A percentile compares a stretch with the other conserved stretches of the same genome.
Conservation (phyloP, 371 early-diverging fungal genomes). For the Rhizopus stolonifer region DNA sequence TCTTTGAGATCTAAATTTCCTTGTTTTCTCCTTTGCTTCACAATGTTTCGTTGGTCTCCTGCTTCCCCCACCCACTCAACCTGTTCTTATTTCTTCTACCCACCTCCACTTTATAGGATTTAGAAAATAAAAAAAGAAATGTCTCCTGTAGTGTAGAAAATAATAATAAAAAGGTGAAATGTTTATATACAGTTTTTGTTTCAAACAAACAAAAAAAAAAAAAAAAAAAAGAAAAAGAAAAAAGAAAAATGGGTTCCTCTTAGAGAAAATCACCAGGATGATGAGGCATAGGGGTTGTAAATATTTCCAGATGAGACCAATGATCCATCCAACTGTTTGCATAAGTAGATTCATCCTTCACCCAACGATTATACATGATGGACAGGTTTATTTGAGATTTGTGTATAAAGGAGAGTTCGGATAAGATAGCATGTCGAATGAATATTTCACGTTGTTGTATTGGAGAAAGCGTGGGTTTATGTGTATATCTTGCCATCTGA, state of each 20-base stretch:
- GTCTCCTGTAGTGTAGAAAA: too few relatives aligned
- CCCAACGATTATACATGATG: constrained; percentile 61
- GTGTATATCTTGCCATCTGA: constrained; percentile 10
- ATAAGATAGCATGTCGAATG: constrained; percentile 34
- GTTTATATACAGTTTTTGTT: background rate
- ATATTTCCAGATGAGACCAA: constrained; percentile 57
- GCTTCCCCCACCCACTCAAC: too few relatives aligned
- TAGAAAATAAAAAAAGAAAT: too few relatives aligned
- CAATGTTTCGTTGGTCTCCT: too few relatives aligned
- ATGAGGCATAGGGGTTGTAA: constrained; percentile 21
- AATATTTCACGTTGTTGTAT: constrained; percentile 34
- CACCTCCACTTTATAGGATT: too few relatives aligned
- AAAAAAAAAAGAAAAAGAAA: too few relatives aligned
- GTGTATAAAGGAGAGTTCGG: constrained; percentile 40
- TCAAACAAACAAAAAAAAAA: too few relatives aligned
- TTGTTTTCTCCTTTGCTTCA: too few relatives aligned
- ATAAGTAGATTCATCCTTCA: constrained; percentile 56
- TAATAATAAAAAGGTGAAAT: constrained; percentile 10
- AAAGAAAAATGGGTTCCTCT: constrained; percentile 31
- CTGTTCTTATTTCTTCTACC: too few relatives aligned
- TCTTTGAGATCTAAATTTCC: too few relatives aligned
- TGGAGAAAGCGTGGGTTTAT: constrained; percentile 24
- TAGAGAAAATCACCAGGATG: constrained; percentile 25
- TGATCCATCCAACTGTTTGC: constrained; percentile 52
- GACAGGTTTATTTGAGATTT: constrained; percentile 49